A percentile compares a stretch with the other conserved stretches of the same genome.
These are phyloP conservation scores for Sclerotiophoma versabilis DNA, from an alignment of 2,329 filamentous ascomycete genomes.

Conservation along the genomic window DNA sequence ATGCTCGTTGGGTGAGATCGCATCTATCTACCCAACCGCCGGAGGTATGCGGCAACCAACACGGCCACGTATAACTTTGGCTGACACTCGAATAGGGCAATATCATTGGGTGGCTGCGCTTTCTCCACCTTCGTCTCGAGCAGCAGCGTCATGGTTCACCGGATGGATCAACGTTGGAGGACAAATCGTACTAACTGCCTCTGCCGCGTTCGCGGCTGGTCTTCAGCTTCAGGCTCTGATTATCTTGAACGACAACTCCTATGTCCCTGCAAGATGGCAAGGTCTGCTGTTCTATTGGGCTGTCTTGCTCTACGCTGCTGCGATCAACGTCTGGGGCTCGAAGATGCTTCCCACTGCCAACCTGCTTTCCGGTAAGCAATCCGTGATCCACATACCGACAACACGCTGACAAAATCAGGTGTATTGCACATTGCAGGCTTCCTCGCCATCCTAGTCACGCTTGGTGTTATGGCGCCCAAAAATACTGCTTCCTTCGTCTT, in stretches of 20 bases:
- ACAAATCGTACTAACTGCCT: conserved; percentile 56
- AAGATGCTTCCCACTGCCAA: conserved; percentile 51
- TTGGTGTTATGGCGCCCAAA: conserved; percentile 30
- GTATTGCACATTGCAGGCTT: conserved; percentile 28
- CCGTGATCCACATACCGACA: no score
- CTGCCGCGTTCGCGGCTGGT: conserved; percentile 57
- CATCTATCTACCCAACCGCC: conserved; percentile 74
- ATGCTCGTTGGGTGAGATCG: conserved; percentile 73
- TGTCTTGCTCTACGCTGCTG: conserved; percentile 48
- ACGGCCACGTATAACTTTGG: background rate
- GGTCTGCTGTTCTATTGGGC: conserved; percentile 59
- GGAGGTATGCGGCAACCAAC: conserved; percentile 59
- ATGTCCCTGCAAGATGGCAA: conserved; percentile 54
- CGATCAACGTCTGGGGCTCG: conserved; percentile 54
- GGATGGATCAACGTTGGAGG: conserved; percentile 57
- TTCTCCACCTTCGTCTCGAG: conserved; percentile 42
- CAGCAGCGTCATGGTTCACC: conserved; percentile 50
- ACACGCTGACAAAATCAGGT: conserved; percentile 19
- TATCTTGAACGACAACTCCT: conserved; percentile 52
- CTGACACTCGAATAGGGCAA: conserved; percentile 44
- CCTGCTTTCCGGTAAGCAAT: conserved; percentile 24
- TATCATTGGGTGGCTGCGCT: conserved; percentile 58
- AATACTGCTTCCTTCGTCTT: conserved; percentile 31
- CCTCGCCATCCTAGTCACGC: conserved; percentile 24
- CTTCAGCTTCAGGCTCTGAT: conserved; percentile 56